Percentiles rank a stretch among this genome's conserved stretches.
phyloP scores from a whole-genome alignment of 202 grass and related monocot species.

The Zoysia matrella region DNA sequence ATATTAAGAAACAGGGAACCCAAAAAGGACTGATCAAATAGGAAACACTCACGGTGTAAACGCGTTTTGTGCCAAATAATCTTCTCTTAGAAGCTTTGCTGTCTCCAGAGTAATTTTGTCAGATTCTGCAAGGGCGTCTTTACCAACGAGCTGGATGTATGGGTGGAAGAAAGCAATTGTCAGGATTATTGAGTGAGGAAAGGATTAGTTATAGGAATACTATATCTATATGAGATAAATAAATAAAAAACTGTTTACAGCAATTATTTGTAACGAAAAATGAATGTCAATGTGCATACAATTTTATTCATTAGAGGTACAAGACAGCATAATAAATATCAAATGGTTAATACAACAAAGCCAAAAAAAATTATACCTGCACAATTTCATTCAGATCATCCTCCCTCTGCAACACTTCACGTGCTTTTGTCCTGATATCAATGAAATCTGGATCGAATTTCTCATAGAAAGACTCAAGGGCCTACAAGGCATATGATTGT shows the following conservation, averaged over 20 bases:
- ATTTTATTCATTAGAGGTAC: neutral
- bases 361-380: constrained; percentile 61
- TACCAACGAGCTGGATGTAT: constrained; percentile 70
- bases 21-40: neutral
- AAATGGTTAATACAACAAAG: neutral
- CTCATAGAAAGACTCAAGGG: constrained; percentile 81
- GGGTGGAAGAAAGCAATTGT: neutral
- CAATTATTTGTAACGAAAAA: neutral
- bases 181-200: neutral
- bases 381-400: constrained; percentile 56
- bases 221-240: neutral
- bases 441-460: constrained; percentile 86
- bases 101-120: constrained; percentile 45
- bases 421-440: constrained; percentile 33
- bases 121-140: constrained; percentile 84
- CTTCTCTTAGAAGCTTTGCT: too few relatives aligned
- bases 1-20: neutral
- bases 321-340: constrained; percentile 1
- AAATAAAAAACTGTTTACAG: neutral
- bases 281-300: neutral
- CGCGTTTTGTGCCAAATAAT: too few relatives aligned
- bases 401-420: too few relatives aligned
- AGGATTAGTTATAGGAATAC: neutral
- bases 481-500: constrained; percentile 48
- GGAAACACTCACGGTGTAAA: constrained; percentile 31